Conservation (phyloP, 805 yeast genomes). For the Starmerella floricola region DNA sequence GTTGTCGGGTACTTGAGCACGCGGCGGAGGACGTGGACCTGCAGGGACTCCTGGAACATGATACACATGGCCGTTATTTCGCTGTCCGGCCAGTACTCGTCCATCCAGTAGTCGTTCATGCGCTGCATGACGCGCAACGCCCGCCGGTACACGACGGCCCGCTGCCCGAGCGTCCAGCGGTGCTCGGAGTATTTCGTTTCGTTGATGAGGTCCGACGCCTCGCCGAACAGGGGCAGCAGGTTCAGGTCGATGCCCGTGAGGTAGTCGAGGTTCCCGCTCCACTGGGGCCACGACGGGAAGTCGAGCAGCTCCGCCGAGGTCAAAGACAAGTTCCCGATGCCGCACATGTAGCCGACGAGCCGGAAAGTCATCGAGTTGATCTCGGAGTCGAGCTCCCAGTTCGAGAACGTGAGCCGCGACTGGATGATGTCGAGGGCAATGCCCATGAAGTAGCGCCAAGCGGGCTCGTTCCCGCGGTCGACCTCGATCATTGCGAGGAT, state of each 20-base stretch:
- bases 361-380: slow-evolving; percentile 21
- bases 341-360: slow-evolving; percentile 19
- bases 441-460: slow-evolving; percentile 11
- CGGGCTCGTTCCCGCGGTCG: slow-evolving; percentile 14
- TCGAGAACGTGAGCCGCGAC: slow-evolving; percentile 17
- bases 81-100: slow-evolving; percentile 19
- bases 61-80: slow-evolving; percentile 26
- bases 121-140: slow-evolving; percentile 18
- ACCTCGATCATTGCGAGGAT: slow-evolving; percentile 15
- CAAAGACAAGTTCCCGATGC: slow-evolving; percentile 14
- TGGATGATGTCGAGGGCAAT: slow-evolving; percentile 15
- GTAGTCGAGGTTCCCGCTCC: slow-evolving; percentile 44
- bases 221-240: slow-evolving; percentile 46
- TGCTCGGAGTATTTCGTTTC: slow-evolving; percentile 18
- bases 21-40: slow-evolving; percentile 46
- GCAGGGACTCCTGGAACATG: slow-evolving; percentile 43
- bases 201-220: slow-evolving; percentile 34
- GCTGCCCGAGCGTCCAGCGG: slow-evolving; percentile 17
- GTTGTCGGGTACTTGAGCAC: slow-evolving; percentile 38
- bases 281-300: slow-evolving; percentile 27
- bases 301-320: neutral
- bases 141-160: slow-evolving; percentile 4
- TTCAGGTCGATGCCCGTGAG: slow-evolving; percentile 49
- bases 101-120: slow-evolving; percentile 21
- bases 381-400: slow-evolving; percentile 19